Evolutionary conservation across 2,329 filamentous ascomycete species (phyloP).

Genomic region (Beauveria australis): DNA sequence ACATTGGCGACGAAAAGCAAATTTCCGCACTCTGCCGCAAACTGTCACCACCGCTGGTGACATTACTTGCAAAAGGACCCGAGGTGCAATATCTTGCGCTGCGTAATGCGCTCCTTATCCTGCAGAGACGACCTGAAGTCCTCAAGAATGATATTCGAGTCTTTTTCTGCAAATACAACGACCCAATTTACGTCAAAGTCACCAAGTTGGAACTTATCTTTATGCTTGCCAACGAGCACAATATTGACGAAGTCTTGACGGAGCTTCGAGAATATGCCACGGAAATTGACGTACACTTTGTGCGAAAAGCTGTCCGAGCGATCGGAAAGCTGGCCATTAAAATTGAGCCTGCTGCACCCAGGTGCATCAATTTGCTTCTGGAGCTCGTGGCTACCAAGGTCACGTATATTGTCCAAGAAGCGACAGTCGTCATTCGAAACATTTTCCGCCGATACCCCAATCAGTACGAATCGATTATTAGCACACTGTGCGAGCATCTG

Average conservation of each 20-base stretch:
- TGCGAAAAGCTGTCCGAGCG: slow-evolving; percentile 91
- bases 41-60: slow-evolving; percentile 89
- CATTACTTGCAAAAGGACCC: slow-evolving; percentile 86
- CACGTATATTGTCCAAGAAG: slow-evolving; percentile 97
- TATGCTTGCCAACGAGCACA: slow-evolving; percentile 92
- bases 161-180: slow-evolving; percentile 99
- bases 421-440: slow-evolving; percentile 95
- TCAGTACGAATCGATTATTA: slow-evolving; percentile 96
- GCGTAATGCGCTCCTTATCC: slow-evolving; percentile 84
- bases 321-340: slow-evolving; percentile 99
- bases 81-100: slow-evolving; percentile 98
- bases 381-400: slow-evolving; percentile 97
- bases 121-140: slow-evolving; percentile 88
- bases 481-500: slow-evolving; percentile 88
- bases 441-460: slow-evolving; percentile 99
- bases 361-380: slow-evolving; percentile 87
- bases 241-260: slow-evolving; percentile 90
- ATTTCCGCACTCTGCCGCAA: slow-evolving; percentile 83
- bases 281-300: slow-evolving; percentile 97
- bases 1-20: slow-evolving; percentile 86
- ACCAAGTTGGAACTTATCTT: slow-evolving; percentile 98
- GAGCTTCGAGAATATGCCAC: slow-evolving; percentile 95
- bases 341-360: slow-evolving; percentile 84
- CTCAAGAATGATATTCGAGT: slow-evolving; percentile 93
- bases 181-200: slow-evolving; percentile 98